Evolutionary conservation across 164 flowering plant genomes (phyloP), one percentile per base, ranked within the genome.

Genomic region (Platanus orientalis): DNA sequence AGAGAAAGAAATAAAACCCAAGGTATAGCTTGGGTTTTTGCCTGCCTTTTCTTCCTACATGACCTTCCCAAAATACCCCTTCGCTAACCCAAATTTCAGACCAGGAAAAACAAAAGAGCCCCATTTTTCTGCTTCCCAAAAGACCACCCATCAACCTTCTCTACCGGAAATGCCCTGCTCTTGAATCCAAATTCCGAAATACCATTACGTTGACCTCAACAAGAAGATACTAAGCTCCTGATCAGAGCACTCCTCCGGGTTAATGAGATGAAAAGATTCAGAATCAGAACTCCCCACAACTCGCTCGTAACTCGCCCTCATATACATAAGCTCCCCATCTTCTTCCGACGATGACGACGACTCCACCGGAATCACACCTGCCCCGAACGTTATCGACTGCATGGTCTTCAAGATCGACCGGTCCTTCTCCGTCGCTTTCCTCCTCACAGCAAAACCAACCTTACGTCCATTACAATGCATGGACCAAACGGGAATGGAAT

Each of bases 141-240:
- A 30, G 28, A 47, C 20, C 21, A 0, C 23, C 20, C 2, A n/a
- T n/a, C n/a, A 25, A 12, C 14, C 48, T 50, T 66, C 51, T 58
- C n/a, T 58, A 14, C 64, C 70, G 14, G 54, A 27, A 67, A 26
- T 39, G 45, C 65, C 55, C 65, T 27, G 23, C 19, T 20, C 16
- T 20, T 23, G 12, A 28, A 47, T 27, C 4, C 6, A 19, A 27
- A 66, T 34, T 27, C 11, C 1, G 21, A 27, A 66, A 25, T 0
- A 7, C 9, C 42, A 47, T 73, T 67, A 81, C 36, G 69, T 34
- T 17, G 89, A 66, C 63, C 96, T 66, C 39, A 94, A 66, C 88
- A 94, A 84, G 91, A 89, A 94, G 17, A 90, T 63, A 28, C 97
- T 86, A 72, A 90, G 80, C 54, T 91, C 96, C 57, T 91, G 96